phyloP scores from a whole-genome alignment of 208 protist genomes.

The Leishmania arabica region DNA sequence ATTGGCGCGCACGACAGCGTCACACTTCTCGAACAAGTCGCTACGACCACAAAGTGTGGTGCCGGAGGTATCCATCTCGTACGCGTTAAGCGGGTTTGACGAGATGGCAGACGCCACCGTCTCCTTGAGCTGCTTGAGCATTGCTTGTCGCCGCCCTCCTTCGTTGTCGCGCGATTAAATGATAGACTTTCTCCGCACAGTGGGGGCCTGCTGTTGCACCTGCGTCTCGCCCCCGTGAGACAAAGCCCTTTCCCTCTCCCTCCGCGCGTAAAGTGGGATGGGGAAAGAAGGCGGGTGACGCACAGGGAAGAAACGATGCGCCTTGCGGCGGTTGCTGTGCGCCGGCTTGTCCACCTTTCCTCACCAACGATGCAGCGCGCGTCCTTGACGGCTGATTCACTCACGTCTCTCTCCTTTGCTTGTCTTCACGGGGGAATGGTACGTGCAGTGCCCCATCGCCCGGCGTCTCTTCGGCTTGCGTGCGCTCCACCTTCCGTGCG shows the following conservation, averaged over 20 bases:
- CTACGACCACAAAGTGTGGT: conserved; percentile 35
- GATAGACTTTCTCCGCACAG: background rate
- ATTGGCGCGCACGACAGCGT: conserved; percentile 41
- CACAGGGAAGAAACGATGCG: background rate
- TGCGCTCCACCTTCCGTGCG: background rate
- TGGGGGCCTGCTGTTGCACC: background rate
- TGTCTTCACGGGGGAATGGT: background rate
- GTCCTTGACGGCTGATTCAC: background rate
- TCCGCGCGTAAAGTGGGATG: background rate
- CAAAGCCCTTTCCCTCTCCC: background rate
- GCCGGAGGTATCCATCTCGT: conserved; percentile 27
- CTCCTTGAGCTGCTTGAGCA: conserved; percentile 51
- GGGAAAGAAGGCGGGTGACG: background rate
- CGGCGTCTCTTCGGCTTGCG: background rate
- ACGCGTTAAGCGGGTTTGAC: conserved; percentile 40
- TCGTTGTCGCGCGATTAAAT: background rate
- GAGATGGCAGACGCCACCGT: conserved; percentile 40
- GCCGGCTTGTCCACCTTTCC: background rate
- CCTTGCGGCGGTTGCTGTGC: background rate
- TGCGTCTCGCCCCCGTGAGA: background rate
- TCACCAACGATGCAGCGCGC: background rate
- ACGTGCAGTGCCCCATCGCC: background rate
- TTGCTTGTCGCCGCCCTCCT: background rate
- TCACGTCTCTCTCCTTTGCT: background rate
- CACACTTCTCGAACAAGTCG: conserved; percentile 41